These are phyloP conservation scores for Boechera stricta DNA, from an alignment of 345 rosid species.

Conservation along the genomic window DNA sequence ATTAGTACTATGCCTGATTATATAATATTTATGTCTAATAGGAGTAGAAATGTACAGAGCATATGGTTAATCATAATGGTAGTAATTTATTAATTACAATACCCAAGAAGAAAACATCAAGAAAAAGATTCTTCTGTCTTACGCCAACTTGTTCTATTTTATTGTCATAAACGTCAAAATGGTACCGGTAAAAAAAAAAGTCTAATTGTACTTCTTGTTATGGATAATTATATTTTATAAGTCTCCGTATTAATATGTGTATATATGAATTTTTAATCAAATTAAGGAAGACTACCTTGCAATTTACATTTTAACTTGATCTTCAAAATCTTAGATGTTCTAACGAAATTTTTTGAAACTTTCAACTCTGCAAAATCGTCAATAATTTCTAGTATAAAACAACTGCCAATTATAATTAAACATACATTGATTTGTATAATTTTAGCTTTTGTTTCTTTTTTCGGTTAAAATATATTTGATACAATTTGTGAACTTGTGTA, in stretches of 20 bases:
- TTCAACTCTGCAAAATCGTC: not conserved
- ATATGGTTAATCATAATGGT: slow-evolving; percentile 42
- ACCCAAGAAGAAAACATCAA: slow-evolving; percentile 50
- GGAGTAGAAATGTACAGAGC: slow-evolving; percentile 43
- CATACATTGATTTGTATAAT: not conserved
- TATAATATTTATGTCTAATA: slow-evolving; percentile 17
- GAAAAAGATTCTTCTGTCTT: slow-evolving; percentile 49
- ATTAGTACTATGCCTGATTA: slow-evolving; percentile 14
- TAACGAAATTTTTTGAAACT: not conserved
- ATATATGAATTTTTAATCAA: not conserved
- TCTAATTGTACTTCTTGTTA: slow-evolving; percentile 31
- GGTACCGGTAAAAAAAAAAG: slow-evolving; percentile 31
- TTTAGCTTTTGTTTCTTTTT: not conserved
- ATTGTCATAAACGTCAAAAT: slow-evolving; percentile 33
- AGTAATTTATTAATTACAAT: slow-evolving; percentile 44
- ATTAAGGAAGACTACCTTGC: not conserved
- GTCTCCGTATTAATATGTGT: not conserved
- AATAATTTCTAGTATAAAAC: not conserved
- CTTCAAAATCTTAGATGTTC: not conserved
- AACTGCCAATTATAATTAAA: not conserved
- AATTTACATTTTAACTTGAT: not conserved
- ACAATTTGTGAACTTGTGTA: not conserved
- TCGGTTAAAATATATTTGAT: not conserved
- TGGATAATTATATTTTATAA: slow-evolving; percentile 10
- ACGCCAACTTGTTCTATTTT: slow-evolving; percentile 42